phyloP scores from a whole-genome alignment of 2,329 filamentous ascomycete genomes.

The Thielaviopsis euricoi region DNA sequence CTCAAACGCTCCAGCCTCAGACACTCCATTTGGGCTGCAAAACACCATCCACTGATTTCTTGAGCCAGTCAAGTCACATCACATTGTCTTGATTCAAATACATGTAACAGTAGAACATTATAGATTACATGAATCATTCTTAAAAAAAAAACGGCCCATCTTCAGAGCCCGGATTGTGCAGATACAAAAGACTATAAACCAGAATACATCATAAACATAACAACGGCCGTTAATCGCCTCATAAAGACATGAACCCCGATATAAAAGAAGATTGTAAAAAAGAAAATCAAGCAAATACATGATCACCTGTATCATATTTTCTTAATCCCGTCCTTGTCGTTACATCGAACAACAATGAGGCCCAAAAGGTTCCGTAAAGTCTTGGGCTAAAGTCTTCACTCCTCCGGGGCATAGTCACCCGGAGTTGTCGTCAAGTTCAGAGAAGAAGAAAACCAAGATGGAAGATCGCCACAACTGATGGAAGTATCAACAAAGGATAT shows the following conservation, averaged over 20 bases:
- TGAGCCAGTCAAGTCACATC: too few relatives aligned
- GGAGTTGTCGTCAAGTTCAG: not conserved
- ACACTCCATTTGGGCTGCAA: too few relatives aligned
- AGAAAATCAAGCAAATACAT: not conserved
- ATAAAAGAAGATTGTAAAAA: too few relatives aligned
- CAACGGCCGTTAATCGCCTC: not conserved
- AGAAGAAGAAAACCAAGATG: not conserved
- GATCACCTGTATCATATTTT: not conserved
- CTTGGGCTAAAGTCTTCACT: not conserved
- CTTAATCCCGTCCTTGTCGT: not conserved
- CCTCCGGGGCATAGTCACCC: not conserved
- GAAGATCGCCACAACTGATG: not conserved
- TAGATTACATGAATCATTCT: not conserved
- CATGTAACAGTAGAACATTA: not conserved
- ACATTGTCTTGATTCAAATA: too few relatives aligned
- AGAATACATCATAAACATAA: not conserved
- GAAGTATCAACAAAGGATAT: not conserved
- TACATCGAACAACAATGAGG: not conserved
- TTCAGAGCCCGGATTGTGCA: too few relatives aligned
- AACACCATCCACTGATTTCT: too few relatives aligned
- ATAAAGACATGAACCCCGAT: too few relatives aligned
- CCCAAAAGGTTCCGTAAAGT: not conserved
- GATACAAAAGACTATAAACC: not conserved
- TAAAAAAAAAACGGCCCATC: not conserved
- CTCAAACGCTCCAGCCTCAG: not conserved